Base-by-base conservation (phyloP, 2,329 filamentous ascomycete species). In the Cladosporium oxysporum region DNA sequence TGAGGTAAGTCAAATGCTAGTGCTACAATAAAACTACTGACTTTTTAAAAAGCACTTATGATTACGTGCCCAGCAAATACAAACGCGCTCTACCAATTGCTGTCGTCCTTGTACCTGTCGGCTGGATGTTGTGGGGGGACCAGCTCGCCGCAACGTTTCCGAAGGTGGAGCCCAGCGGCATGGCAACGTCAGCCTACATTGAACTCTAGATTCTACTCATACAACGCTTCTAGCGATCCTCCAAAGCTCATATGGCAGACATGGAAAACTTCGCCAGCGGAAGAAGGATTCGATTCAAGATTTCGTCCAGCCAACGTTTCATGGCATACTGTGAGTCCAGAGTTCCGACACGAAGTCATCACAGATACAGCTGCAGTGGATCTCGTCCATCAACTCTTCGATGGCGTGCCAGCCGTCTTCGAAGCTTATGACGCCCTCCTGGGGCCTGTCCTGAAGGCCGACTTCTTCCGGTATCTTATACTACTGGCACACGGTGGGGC, bases 171-270 rank as follows among this genome's bases (percentile, higher is more conserved):
- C 3, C 2, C 2, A 23, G n/a, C 10, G 2, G 18, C 44, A 49
- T 49, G 44, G 44, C 44, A 2, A 49, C 44, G 21, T 12, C 18
- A 49, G 21, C 21, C 44, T 49, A 49, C 90, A 18, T 84, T 93
- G 62, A 83, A 90, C 85, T 90, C 89, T 62, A 97, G 96, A 81
- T 91, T 95, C 72, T 98, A 94, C 79, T 92, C 93, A 26, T 99
- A 98, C 83, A 91, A 96, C 74, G 84, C 94, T 69, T 88, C 93
- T 75, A 79, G 84, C 72, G 96, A 94, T 78, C 98, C 98, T 78
- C 95, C 95, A 3, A 93, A 93, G 65, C 98, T 96, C 82, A 95
- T 99, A 76, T 99, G 95, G 95, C 95, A 99, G 83, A 98, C 95
- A 18, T 99, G 95, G 95, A 97, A 96, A 78, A 89, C 87, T 74